Base-by-base conservation (phyloP, 106 monocot genomes). In the Dendrobium nobile region DNA sequence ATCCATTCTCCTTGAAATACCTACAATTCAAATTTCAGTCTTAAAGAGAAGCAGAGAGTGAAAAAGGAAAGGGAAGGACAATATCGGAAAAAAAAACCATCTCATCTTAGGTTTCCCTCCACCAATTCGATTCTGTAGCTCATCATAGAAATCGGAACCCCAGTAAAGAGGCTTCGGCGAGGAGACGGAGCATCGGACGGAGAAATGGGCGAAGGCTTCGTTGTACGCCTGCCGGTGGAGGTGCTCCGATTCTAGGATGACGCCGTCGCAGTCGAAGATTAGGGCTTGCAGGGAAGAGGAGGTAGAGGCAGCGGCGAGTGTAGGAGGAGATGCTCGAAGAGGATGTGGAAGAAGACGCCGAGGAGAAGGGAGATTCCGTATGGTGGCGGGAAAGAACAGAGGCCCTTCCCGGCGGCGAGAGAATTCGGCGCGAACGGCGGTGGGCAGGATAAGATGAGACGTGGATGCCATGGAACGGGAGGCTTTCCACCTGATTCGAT, bases 81-180 rank as follows among this genome's bases (percentile, higher is more conserved):
- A 22, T 7, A 64, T 1, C 6, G 64, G 20, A 65, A 37, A 37
- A 37, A 37, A 37, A 26, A 2, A 99, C 98, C 98, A 99, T 95
- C 95, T 84, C 95, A 99, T 99, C 85, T 99, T 99, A 64, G 95
- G 98, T 44, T 99, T 99, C 8, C 98, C 98, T 20, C 98, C 98
- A 42, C 98, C 98, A 81, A 98, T 87, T 20, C 59, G 94, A 76
- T 98, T 98, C 88, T 98, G 98, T 41, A 98, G 89, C 40, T 83
- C 95, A 64, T 98, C 98, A 75, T 98, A 98, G 85, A 99, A 99
- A 15, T 91, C 90, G 75, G 79, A 28, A 10, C 56, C 84, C 98
- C 98, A 95, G 61, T 82, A 55, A 27, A 99, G 84, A 7, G 89
- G 77, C 45, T 40, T 67, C 2, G 56, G 59, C 9, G 90, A 70